Percentiles rank a stretch among this genome's conserved stretches.
These are phyloP conservation scores for Dalbergia cochinchinensis DNA, from an alignment of 306 rosid species.

Conservation along the genomic window DNA sequence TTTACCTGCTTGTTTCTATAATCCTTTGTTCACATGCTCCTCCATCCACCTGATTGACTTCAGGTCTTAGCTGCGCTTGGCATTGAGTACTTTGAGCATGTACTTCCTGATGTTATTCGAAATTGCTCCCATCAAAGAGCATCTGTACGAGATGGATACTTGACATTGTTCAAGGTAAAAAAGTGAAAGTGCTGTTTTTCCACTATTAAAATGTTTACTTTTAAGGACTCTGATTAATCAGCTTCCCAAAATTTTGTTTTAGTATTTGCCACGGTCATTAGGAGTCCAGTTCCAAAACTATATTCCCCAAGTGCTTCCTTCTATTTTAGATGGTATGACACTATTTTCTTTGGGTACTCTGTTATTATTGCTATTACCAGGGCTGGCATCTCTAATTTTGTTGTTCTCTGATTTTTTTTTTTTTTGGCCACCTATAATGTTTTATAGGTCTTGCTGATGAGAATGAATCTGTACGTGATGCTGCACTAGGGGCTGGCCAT, in stretches of 20 bases:
- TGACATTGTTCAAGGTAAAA: constrained; percentile 92
- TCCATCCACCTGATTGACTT: constrained; percentile 18
- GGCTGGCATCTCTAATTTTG: constrained; percentile 20
- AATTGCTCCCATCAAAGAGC: constrained; percentile 95
- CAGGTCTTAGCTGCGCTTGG: constrained; percentile 98
- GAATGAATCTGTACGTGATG: constrained; percentile 99
- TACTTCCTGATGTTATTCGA: constrained; percentile 92
- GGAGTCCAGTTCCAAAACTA: constrained; percentile 94
- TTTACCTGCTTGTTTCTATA: constrained; percentile 24
- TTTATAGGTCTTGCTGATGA: constrained; percentile 95
- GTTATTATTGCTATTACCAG: constrained; percentile 13
- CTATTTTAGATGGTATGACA: constrained; percentile 85
- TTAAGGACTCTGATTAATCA: constrained; percentile 17
- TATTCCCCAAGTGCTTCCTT: constrained; percentile 90
- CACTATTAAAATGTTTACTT: constrained; percentile 4
- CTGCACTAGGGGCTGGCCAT: constrained; percentile 97
- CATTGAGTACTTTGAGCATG: constrained; percentile 79
- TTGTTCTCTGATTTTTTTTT: neutral
- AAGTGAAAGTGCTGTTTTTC: neutral
- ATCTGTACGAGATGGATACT: constrained; percentile 94
- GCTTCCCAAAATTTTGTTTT: constrained; percentile 39
- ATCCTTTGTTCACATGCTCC: constrained; percentile 32
- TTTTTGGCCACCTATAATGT: neutral
- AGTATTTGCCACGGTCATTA: constrained; percentile 95
- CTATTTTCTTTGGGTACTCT: neutral